phyloP scores from a whole-genome alignment of 2,329 filamentous ascomycete genomes.

The Tolypocladium endophyticum region DNA sequence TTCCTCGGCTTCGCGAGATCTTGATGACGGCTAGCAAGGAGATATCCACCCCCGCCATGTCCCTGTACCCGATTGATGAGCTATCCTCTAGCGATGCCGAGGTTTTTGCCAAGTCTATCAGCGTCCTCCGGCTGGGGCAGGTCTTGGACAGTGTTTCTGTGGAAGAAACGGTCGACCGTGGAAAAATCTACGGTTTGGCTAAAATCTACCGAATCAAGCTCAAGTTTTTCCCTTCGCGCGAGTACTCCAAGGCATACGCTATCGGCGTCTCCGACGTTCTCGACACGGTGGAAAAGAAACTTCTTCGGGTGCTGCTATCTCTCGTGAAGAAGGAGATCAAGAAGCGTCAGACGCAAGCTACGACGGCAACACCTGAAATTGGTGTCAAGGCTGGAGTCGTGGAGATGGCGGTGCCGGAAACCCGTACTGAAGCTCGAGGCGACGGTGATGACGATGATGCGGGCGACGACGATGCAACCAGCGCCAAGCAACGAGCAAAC shows the following conservation, averaged over 20 bases:
- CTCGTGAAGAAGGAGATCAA: constrained; percentile 71
- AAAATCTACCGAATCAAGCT: constrained; percentile 80
- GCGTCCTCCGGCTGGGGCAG: constrained; percentile 71
- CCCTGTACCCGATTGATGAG: constrained; percentile 64
- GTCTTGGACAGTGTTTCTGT: constrained; percentile 75
- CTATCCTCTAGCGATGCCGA: constrained; percentile 59
- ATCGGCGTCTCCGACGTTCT: constrained; percentile 72
- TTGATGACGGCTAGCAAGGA: constrained; percentile 90
- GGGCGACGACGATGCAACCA: constrained; percentile 69
- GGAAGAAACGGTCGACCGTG: constrained; percentile 67
- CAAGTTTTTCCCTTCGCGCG: constrained; percentile 71
- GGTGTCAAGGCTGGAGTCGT: constrained; percentile 42
- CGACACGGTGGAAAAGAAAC: constrained; percentile 66
- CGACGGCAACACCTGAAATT: constrained; percentile 67
- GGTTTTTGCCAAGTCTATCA: constrained; percentile 85
- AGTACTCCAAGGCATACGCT: constrained; percentile 79
- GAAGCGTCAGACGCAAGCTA: constrained; percentile 58
- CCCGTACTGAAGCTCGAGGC: constrained; percentile 22
- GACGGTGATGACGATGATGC: constrained; percentile 59
- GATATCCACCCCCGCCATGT: constrained; percentile 89
- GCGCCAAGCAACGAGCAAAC: constrained; percentile 64
- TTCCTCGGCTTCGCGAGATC: constrained; percentile 92
- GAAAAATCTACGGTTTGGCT: constrained; percentile 56
- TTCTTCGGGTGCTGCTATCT: constrained; percentile 61
- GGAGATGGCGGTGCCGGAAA: constrained; percentile 33